Evolutionary conservation across 768 basidiomycete species (phyloP).

Genomic region (Phylloporus sp.): DNA sequence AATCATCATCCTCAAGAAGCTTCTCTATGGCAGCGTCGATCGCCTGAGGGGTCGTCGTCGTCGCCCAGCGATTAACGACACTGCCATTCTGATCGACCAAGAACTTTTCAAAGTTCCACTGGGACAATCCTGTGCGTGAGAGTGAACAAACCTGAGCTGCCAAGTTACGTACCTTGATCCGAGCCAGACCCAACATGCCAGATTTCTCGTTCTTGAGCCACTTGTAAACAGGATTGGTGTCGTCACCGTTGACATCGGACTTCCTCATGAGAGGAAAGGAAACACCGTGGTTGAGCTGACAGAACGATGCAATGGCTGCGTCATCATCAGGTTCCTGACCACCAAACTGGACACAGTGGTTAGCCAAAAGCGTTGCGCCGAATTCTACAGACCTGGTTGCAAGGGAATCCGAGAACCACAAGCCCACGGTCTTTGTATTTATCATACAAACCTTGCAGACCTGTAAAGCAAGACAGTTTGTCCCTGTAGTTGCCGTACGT

Average conservation of each 20-base stretch:
- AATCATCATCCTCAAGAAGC: slow-evolving; percentile 35
- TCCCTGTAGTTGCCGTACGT: neutral
- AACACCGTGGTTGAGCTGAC: slow-evolving; percentile 80
- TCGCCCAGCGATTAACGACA: slow-evolving; percentile 71
- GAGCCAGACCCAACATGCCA: slow-evolving; percentile 61
- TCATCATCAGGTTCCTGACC: slow-evolving; percentile 84
- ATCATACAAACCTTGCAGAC: slow-evolving; percentile 75
- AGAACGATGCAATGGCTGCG: slow-evolving; percentile 67
- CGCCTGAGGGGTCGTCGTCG: slow-evolving; percentile 62
- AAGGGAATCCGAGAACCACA: slow-evolving; percentile 86
- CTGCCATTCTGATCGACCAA: slow-evolving; percentile 73
- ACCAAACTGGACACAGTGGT: slow-evolving; percentile 54
- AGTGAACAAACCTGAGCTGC: neutral
- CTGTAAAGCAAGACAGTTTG: slow-evolving; percentile 30
- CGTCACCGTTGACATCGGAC: slow-evolving; percentile 87
- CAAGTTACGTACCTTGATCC: slow-evolving; percentile 61
- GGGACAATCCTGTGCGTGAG: neutral
- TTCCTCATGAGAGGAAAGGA: slow-evolving; percentile 90
- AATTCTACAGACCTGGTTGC: slow-evolving; percentile 59
- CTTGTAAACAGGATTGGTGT: slow-evolving; percentile 77
- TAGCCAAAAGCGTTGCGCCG: neutral
- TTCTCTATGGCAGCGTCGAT: slow-evolving; percentile 63
- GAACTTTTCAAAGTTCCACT: slow-evolving; percentile 96
- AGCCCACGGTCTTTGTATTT: slow-evolving; percentile 76
- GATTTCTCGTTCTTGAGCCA: slow-evolving; percentile 81